A percentile compares a stretch with the other conserved stretches of the same genome.
Conservation (phyloP, 495 filamentous ascomycete genomes). For the Neurospora pannonica region DNA sequence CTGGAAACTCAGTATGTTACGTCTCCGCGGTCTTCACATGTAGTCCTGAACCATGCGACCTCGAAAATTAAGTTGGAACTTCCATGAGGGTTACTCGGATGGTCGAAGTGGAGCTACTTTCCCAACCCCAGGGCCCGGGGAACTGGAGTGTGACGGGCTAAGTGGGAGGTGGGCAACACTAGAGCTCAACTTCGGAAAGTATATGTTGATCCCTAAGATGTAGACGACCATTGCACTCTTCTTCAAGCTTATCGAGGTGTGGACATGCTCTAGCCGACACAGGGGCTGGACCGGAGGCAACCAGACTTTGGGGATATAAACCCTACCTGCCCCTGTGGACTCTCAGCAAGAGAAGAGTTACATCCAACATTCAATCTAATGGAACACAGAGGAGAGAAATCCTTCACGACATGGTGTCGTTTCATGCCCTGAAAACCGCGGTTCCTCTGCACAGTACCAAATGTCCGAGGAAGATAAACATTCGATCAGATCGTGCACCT, state of each 20-base stretch:
- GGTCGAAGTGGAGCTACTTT: background rate
- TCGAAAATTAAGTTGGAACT: background rate
- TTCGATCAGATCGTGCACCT: background rate
- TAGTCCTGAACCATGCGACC: background rate
- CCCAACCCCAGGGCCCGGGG: background rate
- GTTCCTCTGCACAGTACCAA: background rate
- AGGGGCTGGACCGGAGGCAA: background rate
- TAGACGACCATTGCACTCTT: background rate
- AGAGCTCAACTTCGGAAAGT: background rate
- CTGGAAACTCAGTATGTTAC: background rate
- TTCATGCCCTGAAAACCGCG: background rate
- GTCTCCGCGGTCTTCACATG: background rate
- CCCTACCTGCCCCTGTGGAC: background rate
- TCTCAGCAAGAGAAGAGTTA: background rate
- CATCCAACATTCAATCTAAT: background rate
- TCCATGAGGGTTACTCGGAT: background rate
- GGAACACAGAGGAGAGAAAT: background rate
- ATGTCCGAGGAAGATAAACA: background rate
- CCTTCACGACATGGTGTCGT: background rate
- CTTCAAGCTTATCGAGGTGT: background rate
- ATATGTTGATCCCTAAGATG: background rate
- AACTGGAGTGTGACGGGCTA: background rate
- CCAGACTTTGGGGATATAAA: background rate
- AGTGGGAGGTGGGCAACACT: background rate
- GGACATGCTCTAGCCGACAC: background rate